Conservation (phyloP, 768 basidiomycete genomes). For the Termitomyces sp. region DNA sequence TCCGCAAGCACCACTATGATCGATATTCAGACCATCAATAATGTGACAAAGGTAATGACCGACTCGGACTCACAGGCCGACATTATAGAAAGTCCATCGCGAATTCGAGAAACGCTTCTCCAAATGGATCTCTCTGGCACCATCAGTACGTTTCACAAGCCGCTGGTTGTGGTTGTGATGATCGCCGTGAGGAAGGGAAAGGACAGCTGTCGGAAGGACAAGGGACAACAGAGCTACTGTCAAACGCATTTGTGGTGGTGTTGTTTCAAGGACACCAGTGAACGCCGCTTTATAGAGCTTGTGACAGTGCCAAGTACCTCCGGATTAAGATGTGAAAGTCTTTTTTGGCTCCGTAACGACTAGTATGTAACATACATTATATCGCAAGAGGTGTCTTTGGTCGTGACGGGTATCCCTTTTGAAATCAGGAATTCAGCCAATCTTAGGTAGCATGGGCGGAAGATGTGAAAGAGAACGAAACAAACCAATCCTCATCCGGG, state of each 20-base stretch:
- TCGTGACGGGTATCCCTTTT: too few species aligned
- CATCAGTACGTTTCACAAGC: constrained; percentile 42
- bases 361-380: too few species aligned
- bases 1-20: constrained; percentile 56
- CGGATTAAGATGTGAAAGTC: too few species aligned
- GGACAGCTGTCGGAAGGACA: constrained; percentile 30
- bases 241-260: constrained; percentile 20
- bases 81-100: constrained; percentile 53
- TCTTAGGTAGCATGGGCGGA: too few species aligned
- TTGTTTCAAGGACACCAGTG: neutral
- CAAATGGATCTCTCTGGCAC: constrained; percentile 34
- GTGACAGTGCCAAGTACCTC: too few species aligned
- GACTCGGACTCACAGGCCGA: constrained; percentile 39
- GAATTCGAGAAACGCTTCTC: constrained; percentile 33
- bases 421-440: too few species aligned
- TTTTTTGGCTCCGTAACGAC: too few species aligned
- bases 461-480: too few species aligned
- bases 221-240: constrained; percentile 25
- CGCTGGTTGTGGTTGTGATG: constrained; percentile 40
- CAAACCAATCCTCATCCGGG: too few species aligned
- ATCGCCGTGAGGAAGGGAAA: constrained; percentile 24
- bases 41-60: neutral
- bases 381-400: too few species aligned
- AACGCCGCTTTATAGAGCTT: too few species aligned
- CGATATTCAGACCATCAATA: neutral